Conservation (phyloP, 169 alveolate genomes). For the Cryptosporidium xiaoi region DNA sequence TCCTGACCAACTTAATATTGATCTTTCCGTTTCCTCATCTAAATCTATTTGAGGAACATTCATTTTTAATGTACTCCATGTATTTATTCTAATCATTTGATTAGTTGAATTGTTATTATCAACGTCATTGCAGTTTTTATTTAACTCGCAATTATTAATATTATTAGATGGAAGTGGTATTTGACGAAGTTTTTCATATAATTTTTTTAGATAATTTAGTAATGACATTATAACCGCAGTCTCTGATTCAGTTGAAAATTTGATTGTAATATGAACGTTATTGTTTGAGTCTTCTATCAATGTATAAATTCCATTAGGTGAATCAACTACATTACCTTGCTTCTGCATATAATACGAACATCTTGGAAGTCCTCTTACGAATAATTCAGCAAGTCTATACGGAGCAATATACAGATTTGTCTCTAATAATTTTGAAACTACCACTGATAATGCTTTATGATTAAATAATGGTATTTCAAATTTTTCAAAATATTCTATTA, state of each 20-base stretch:
- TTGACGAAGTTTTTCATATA: constrained; percentile 64
- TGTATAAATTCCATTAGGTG: constrained; percentile 16
- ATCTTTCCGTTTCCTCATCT: constrained; percentile 69
- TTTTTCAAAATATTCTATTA: constrained; percentile 67
- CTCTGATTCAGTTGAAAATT: constrained; percentile 65
- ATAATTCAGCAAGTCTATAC: constrained; percentile 66
- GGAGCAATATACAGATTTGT: constrained; percentile 53
- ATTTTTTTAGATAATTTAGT: constrained; percentile 23
- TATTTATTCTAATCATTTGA: constrained; percentile 65
- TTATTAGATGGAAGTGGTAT: constrained; percentile 33
- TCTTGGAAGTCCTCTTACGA: constrained; percentile 73
- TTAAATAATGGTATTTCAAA: constrained; percentile 50
- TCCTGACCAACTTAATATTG: constrained; percentile 72
- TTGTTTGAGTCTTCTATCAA: constrained; percentile 30
- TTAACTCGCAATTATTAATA: background rate
- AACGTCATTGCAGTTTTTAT: background rate
- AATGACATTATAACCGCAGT: constrained; percentile 51
- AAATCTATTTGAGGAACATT: constrained; percentile 61
- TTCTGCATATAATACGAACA: constrained; percentile 69
- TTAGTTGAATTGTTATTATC: background rate
- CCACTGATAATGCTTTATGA: constrained; percentile 32
- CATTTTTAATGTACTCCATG: constrained; percentile 71
- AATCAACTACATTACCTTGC: constrained; percentile 37
- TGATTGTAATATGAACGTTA: constrained; percentile 1
- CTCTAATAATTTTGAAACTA: constrained; percentile 21